Percentiles rank a stretch among this genome's conserved stretches.
These are phyloP conservation scores for Plasmodium fragile DNA, from an alignment of 169 alveolate species.

Conservation along the genomic window DNA sequence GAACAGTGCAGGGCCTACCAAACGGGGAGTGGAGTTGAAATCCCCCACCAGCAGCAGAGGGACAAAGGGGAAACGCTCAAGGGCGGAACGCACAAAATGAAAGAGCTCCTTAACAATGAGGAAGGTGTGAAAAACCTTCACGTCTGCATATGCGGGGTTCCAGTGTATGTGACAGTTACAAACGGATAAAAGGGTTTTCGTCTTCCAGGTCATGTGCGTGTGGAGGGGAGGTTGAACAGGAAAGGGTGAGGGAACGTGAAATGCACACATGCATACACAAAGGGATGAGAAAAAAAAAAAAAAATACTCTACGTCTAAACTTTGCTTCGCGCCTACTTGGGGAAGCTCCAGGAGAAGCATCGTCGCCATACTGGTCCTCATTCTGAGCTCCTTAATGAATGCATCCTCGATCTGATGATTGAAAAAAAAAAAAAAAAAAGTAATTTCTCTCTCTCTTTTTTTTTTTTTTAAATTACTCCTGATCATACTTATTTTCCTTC, in stretches of 20 bases:
- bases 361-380: conserved; percentile 36
- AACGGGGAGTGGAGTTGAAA: conserved; percentile 50
- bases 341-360: conserved; percentile 43
- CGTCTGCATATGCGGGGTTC: conserved; percentile 63
- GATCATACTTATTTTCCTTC: background rate
- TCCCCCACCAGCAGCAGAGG: conserved; percentile 63
- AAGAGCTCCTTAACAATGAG: conserved; percentile 45
- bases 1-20: background rate
- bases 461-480: no score
- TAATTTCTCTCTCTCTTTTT: background rate
- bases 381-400: conserved; percentile 22
- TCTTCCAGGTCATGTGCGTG: background rate
- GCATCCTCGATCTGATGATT: conserved; percentile 48
- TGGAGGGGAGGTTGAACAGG: background rate
- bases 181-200: conserved; percentile 1
- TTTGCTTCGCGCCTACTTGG: background rate
- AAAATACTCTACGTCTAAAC: background rate
- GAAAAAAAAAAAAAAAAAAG: background rate
- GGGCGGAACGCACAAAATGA: conserved; percentile 8
- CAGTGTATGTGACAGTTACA: conserved; percentile 56
- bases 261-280: background rate
- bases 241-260: background rate
- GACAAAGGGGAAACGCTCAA: conserved; percentile 8
- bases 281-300: background rate
- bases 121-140: conserved; percentile 28